Base-by-base conservation (phyloP, 192 early-diverging fungal species). In the Backusella liffmaniae region DNA sequence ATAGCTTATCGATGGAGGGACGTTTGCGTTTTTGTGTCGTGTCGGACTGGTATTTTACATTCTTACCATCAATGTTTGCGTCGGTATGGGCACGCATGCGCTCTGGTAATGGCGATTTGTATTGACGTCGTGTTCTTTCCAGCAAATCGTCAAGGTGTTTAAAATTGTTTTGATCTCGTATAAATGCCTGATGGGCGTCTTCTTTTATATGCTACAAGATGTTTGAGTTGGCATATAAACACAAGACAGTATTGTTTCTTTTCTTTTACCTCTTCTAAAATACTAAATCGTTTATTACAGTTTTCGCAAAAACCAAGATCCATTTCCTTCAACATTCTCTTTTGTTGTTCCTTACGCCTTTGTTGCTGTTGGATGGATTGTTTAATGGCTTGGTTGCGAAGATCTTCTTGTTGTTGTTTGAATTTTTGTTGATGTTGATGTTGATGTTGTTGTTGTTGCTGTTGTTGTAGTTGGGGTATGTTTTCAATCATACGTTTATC, bases 151-250 rank as follows among this genome's bases (percentile, higher is more conserved):
- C 72, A 29, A 73, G 59, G 15, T 39, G 35, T 18, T 51, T 34
- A 26, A 73, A 73, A 21, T 73, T 73, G 34, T 59, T 65, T 39
- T 62, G 35, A 30, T 73, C 56, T 15, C 59, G 56, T 65, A 65
- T 73, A 65, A 66, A 73, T 35, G 72, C 53, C 39, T 73, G 72
- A 30, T 73, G 72, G 23, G 56, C 53, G 1, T 73, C 53, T 62
- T 73, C 72, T 26, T 73, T 73, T 10, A 65, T 23, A 26, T 73
- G 72, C 72, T 73, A 65, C 23, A 39, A 44, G 1, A 44, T 44
- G 0, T 4, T 70, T 72, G 6, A 51, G 4, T 37, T 53, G 15
- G 15, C 15, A 72, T n/a, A 35, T n/a, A 35, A 73, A 18, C 8
- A 73, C 10, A 73, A 36, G 1, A 39, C 56, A 46, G 30, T 8